Evolutionary conservation across 306 rosid genomes (phyloP).

Genomic region (Cicer yamashitae): DNA sequence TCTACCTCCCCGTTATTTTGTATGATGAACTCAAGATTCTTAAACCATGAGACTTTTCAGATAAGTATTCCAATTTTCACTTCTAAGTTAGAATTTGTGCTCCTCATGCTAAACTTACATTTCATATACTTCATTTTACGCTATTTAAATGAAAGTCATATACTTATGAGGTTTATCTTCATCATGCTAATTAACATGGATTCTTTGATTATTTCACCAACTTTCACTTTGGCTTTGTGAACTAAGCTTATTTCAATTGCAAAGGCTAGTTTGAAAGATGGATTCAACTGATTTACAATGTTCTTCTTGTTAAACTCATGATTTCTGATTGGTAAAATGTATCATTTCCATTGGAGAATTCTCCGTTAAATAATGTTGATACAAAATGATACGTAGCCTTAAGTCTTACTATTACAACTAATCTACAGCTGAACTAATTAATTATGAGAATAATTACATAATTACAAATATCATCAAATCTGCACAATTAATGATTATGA

Average conservation of each 20-base stretch:
- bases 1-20: background rate
- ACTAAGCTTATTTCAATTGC: conserved; percentile 14
- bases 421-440: too few species aligned
- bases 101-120: background rate
- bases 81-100: background rate
- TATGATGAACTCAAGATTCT: background rate
- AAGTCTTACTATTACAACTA: too few species aligned
- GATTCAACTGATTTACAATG: conserved; percentile 19
- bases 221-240: conserved; percentile 29
- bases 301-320: background rate
- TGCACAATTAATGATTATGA: too few species aligned
- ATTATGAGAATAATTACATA: too few species aligned
- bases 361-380: too few species aligned
- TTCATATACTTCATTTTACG: background rate
- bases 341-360: too few species aligned
- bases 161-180: background rate
- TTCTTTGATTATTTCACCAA: conserved; percentile 11
- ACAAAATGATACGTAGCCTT: too few species aligned
- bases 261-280: background rate
- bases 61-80: background rate
- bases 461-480: too few species aligned
- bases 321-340: too few species aligned
- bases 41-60: background rate
- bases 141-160: background rate
- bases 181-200: background rate